phyloP scores from a whole-genome alignment of 768 basidiomycete genomes.

The Favolaschia claudopus region DNA sequence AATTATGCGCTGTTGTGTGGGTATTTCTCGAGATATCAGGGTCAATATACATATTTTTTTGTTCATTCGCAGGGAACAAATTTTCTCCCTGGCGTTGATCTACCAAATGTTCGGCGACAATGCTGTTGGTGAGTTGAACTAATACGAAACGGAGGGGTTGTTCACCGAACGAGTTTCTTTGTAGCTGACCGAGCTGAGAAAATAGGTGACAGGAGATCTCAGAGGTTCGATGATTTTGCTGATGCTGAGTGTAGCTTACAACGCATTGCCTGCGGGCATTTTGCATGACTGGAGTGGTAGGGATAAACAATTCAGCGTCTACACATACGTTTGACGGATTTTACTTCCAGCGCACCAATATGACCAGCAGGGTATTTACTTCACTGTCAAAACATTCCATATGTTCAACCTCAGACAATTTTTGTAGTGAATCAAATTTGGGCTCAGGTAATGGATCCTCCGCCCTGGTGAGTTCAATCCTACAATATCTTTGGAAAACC shows the following conservation, averaged over 20 bases:
- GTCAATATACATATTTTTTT: background rate
- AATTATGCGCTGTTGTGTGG: conserved; percentile 51
- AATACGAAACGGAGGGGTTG: too few relatives aligned
- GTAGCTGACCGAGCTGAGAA: conserved; percentile 48
- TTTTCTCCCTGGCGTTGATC: conserved; percentile 50
- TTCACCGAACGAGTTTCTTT: too few relatives aligned
- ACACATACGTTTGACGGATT: background rate
- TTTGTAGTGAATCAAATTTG: conserved; percentile 50
- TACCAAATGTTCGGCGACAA: conserved; percentile 52
- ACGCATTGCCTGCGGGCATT: conserved; percentile 48
- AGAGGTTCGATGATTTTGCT: background rate
- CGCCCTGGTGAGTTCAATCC: conserved; percentile 30
- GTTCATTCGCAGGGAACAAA: conserved; percentile 45
- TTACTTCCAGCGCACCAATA: conserved; percentile 46
- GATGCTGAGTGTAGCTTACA: conserved; percentile 39
- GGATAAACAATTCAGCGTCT: conserved; percentile 4
- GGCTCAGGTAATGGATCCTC: conserved; percentile 47
- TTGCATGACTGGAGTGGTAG: conserved; percentile 48
- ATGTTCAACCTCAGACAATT: background rate
- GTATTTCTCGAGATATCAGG: conserved; percentile 6
- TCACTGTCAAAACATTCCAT: too few relatives aligned
- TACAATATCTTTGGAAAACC: too few relatives aligned
- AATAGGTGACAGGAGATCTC: conserved; percentile 33
- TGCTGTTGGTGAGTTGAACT: conserved; percentile 38
- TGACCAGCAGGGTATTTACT: conserved; percentile 47